Evolutionary conservation across 306 rosid species (phyloP), one percentile per base, ranked within the genome.

Genomic region (Glycine latifolia): DNA sequence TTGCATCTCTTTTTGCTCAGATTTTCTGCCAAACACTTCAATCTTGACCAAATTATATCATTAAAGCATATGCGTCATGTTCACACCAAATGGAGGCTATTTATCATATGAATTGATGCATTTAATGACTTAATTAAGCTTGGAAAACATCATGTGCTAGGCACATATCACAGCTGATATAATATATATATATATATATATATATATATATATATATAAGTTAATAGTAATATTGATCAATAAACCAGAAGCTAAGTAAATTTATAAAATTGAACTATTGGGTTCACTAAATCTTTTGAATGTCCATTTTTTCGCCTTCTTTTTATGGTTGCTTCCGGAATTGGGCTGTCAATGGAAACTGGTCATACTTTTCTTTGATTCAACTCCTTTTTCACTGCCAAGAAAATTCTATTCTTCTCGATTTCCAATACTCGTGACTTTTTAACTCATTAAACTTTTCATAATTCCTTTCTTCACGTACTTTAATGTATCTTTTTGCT

Each of bases 291-390:
- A 74, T 79, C 77, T 26, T 13, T 14, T 31, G 65, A 78, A 66
- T 66, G 56, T 73, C n/a, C 58, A 66, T 31, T 49, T 50, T 8
- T 33, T 20, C 16, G 17, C 49, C 50, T 31, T 35, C 13, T 35
- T 85, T 74, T 59, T 39, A 20, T 66, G 54, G 69, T 74, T 75
- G 72, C 72, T 76, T 81, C 71, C 17, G n/a, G 67, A 54, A 67
- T 77, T 47, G 83, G 67, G 47, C 16, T 59, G 70, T 53, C 75
- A 73, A 71, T 11, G 71, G 56, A 67, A 78, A 76, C 56, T 54
- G 68, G 54, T 79, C 77, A 71, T 85, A 79, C 87, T 84, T 90
- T 89, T 81, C 91, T 89, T 90, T 79, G 87, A 87, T 88, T 86
- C 89, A 78, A 90, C 96, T 85, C 87, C 49, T 89, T 84, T 86